Evolutionary conservation across 768 basidiomycete genomes (phyloP).

Genomic region (Tylopilus sp.): DNA sequence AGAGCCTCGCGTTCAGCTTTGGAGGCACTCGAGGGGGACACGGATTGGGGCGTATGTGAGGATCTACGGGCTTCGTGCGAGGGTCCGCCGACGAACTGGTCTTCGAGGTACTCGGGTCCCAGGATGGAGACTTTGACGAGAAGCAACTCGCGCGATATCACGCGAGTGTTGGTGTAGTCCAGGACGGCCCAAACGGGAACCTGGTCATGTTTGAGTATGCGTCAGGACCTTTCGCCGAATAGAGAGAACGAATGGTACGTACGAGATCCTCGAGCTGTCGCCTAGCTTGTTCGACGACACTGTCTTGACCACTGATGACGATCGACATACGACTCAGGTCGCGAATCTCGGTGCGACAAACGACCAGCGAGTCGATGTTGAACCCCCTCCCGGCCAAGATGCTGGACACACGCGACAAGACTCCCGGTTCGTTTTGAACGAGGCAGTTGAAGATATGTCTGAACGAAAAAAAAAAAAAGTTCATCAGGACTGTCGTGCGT

Average conservation of each 20-base stretch:
- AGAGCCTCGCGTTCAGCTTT: constrained; percentile 70
- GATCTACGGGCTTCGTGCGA: constrained; percentile 69
- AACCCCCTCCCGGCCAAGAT: constrained; percentile 96
- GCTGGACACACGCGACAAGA: constrained; percentile 96
- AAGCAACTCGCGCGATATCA: constrained; percentile 89
- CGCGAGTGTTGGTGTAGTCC: constrained; percentile 91
- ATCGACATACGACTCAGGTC: constrained; percentile 98
- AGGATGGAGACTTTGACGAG: constrained; percentile 97
- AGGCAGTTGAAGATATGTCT: constrained; percentile 97
- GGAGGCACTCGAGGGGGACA: constrained; percentile 31
- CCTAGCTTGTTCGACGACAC: constrained; percentile 95
- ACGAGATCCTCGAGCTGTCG: constrained; percentile 96
- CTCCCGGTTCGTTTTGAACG: constrained; percentile 98
- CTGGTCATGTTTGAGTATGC: constrained; percentile 37
- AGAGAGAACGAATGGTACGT: constrained; percentile 30
- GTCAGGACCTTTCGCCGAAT: background rate
- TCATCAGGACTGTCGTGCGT: background rate
- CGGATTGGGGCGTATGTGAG: background rate
- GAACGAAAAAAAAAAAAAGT: constrained; percentile 10
- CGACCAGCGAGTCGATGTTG: constrained; percentile 98
- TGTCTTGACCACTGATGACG: constrained; percentile 93
- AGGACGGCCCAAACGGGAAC: constrained; percentile 99
- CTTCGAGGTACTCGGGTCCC: constrained; percentile 94
- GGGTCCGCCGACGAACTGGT: constrained; percentile 83
- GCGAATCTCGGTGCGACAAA: constrained; percentile 95